Conservation (phyloP, 2,329 filamentous ascomycete genomes). For the Lachnellula occidentalis region DNA sequence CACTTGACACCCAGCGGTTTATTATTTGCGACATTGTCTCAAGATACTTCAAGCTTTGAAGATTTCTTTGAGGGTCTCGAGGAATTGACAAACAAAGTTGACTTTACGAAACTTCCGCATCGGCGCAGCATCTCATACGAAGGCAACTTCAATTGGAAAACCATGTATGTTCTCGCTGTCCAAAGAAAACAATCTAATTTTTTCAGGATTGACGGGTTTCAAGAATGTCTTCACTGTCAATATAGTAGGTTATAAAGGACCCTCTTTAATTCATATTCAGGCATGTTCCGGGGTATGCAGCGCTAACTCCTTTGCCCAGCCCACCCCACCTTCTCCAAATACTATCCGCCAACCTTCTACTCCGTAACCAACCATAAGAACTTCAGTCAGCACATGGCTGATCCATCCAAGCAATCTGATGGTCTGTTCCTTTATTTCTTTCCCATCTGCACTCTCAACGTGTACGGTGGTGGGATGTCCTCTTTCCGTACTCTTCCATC, state of each 20-base stretch:
- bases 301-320: conserved; percentile 16
- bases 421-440: conserved; percentile 54
- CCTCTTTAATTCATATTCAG: too few species aligned
- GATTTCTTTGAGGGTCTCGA: conserved; percentile 50
- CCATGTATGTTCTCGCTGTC: conserved; percentile 37
- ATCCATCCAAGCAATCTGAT: conserved; percentile 46
- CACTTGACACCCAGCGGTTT: conserved; percentile 46
- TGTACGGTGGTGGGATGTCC: conserved; percentile 54
- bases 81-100: conserved; percentile 41
- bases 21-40: conserved; percentile 45
- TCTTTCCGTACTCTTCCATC: conserved; percentile 51
- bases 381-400: conserved; percentile 51
- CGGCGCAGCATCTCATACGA: conserved; percentile 49
- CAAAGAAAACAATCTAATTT: neutral
- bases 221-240: conserved; percentile 54
- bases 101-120: conserved; percentile 49
- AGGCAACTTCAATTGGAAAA: conserved; percentile 55
- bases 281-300: too few species aligned
- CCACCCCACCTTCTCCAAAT: conserved; percentile 49
- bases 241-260: conserved; percentile 33
- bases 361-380: conserved; percentile 48
- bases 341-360: conserved; percentile 51
- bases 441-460: conserved; percentile 49
- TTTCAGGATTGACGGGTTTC: conserved; percentile 48
- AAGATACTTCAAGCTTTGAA: conserved; percentile 42